These are phyloP conservation scores for Fusarium sp. DNA, from an alignment of 2,329 filamentous ascomycete species.

Conservation along the genomic window DNA sequence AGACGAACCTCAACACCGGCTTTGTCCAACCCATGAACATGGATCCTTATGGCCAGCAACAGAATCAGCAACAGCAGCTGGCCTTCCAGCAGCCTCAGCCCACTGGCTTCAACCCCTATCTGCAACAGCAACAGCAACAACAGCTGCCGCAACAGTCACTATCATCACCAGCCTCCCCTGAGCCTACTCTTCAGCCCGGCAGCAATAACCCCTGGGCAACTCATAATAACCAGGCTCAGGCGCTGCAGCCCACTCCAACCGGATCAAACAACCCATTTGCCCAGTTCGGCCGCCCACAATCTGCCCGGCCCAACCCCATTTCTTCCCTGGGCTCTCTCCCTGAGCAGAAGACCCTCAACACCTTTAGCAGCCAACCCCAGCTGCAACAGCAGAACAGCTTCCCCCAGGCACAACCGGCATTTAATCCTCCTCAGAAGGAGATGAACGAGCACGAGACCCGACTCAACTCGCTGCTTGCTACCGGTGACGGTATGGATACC, in stretches of 20 bases:
- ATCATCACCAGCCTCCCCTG: conserved; percentile 58
- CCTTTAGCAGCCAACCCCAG: conserved; percentile 58
- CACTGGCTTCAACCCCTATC: conserved; percentile 64
- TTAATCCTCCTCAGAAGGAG: conserved; percentile 58
- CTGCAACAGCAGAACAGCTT: conserved; percentile 50
- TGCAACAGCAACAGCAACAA: conserved; percentile 37
- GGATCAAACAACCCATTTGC: conserved; percentile 99
- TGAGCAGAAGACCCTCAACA: conserved; percentile 80
- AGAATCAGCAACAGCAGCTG: conserved; percentile 49
- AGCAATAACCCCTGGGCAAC: conserved; percentile 95
- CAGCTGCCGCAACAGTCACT: conserved; percentile 52
- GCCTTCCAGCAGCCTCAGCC: conserved; percentile 60
- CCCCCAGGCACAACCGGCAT: conserved; percentile 44
- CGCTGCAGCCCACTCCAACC: conserved; percentile 82
- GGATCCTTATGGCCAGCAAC: conserved; percentile 69
- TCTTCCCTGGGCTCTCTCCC: conserved; percentile 77
- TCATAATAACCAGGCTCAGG: conserved; percentile 63
- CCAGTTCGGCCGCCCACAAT: conserved; percentile 69
- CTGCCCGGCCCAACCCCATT: conserved; percentile 59
- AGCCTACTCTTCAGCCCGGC: conserved; percentile 73
- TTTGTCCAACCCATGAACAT: conserved; percentile 74
- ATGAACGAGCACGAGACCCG: conserved; percentile 71
- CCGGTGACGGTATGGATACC: conserved; percentile 93
- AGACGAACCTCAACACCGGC: conserved; percentile 69
- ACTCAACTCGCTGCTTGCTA: conserved; percentile 85